A percentile compares a stretch with the other conserved stretches of the same genome.
Conservation (phyloP, 768 basidiomycete species). For the Hygrocybe coccinea region DNA sequence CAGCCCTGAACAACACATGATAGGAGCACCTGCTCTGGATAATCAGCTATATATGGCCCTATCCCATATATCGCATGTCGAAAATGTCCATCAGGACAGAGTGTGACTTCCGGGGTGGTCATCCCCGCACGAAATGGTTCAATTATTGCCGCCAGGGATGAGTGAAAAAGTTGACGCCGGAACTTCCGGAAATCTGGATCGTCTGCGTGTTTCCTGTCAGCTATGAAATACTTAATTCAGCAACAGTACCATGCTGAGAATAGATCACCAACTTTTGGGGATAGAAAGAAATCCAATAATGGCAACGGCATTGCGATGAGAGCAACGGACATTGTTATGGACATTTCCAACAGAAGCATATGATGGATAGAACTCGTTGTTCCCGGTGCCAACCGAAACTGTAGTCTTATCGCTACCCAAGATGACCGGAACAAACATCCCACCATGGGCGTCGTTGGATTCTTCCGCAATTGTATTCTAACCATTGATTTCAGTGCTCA, state of each 20-base stretch:
- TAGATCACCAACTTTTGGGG: conserved; percentile 26
- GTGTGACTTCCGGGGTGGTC: conserved; percentile 19
- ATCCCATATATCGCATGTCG: conserved; percentile 27
- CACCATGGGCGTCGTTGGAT: conserved; percentile 21
- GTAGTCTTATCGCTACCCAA: conserved; percentile 41
- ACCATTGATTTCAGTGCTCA: background rate
- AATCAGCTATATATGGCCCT: conserved; percentile 37
- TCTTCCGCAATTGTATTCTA: conserved; percentile 26
- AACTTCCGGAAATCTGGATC: conserved; percentile 24
- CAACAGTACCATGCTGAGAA: background rate
- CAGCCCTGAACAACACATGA: conserved; percentile 31
- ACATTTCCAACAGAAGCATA: conserved; percentile 30
- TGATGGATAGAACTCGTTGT: conserved; percentile 35
- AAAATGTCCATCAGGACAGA: conserved; percentile 29
- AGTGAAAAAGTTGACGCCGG: conserved; percentile 28
- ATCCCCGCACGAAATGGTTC: conserved; percentile 20
- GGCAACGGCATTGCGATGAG: conserved; percentile 27
- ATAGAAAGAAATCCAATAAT: conserved; percentile 33
- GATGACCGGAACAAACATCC: conserved; percentile 29
- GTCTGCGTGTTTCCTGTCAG: conserved; percentile 8
- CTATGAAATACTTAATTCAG: background rate
- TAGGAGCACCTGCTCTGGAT: conserved; percentile 34
- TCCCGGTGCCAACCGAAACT: conserved; percentile 36
- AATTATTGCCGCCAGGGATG: conserved; percentile 22
- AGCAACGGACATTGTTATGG: conserved; percentile 24